phyloP scores from a whole-genome alignment of 2,329 filamentous ascomycete genomes.

The Neofusicoccum parvum region DNA sequence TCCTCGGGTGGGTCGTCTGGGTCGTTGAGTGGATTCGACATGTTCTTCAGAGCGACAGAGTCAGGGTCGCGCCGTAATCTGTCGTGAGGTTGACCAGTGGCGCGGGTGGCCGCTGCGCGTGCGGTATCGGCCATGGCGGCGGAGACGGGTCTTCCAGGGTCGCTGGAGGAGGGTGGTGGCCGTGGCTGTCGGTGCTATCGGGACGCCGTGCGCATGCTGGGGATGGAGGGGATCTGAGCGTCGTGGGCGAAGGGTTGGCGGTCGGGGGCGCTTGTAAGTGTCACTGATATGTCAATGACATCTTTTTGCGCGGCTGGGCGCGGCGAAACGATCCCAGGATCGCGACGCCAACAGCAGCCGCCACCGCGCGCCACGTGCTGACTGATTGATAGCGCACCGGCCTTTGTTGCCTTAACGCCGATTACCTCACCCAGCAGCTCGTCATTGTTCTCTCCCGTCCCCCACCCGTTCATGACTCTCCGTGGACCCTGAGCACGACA shows the following conservation, averaged over 20 bases:
- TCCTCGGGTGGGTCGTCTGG: conserved; percentile 51
- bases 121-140: conserved; percentile 22
- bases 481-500: background rate
- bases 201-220: conserved; percentile 2
- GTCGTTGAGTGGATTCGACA: conserved; percentile 31
- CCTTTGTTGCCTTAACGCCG: conserved; percentile 3
- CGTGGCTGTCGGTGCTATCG: conserved; percentile 4
- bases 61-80: conserved; percentile 31
- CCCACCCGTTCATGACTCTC: background rate
- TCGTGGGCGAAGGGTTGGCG: background rate
- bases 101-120: conserved; percentile 8
- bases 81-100: conserved; percentile 38
- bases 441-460: background rate
- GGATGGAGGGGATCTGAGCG: background rate
- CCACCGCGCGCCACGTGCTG: conserved; percentile 3
- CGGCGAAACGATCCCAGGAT: conserved; percentile 21
- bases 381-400: conserved; percentile 4
- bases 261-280: background rate
- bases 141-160: conserved; percentile 8
- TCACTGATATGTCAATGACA: conserved; percentile 18
- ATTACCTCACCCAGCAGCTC: background rate
- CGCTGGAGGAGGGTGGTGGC: background rate
- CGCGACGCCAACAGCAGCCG: conserved; percentile 31
- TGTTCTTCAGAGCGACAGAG: conserved; percentile 19
- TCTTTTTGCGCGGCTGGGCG: conserved; percentile 18